phyloP scores from a whole-genome alignment of 2,329 filamentous ascomycete species.

The Nemania abortiva region DNA sequence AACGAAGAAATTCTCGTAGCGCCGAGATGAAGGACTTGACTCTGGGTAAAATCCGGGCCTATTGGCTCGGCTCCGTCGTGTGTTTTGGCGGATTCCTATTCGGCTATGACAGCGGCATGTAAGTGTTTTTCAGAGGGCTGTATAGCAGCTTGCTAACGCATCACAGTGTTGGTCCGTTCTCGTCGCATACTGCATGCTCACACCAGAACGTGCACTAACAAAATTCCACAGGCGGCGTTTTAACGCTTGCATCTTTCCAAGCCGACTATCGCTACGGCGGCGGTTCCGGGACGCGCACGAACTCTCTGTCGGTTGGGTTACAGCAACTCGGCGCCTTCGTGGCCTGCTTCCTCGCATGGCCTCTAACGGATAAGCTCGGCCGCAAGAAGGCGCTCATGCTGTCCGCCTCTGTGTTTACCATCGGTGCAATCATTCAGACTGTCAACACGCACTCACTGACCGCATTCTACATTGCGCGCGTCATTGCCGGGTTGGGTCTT shows the following conservation, averaged over 20 bases:
- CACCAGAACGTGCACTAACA: conserved; percentile 24
- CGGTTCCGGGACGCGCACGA: conserved; percentile 45
- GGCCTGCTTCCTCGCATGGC: conserved; percentile 52
- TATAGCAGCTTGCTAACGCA: conserved; percentile 30
- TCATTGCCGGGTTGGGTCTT: conserved; percentile 51
- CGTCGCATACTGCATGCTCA: background rate
- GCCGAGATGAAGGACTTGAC: conserved; percentile 46
- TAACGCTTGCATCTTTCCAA: conserved; percentile 49
- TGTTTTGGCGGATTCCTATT: conserved; percentile 64
- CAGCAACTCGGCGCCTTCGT: conserved; percentile 52
- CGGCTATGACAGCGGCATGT: conserved; percentile 59
- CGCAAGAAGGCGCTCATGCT: conserved; percentile 52
- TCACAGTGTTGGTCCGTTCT: conserved; percentile 45
- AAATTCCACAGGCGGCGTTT: conserved; percentile 48
- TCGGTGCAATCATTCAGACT: conserved; percentile 58
- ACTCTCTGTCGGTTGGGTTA: conserved; percentile 50
- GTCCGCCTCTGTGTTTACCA: conserved; percentile 57
- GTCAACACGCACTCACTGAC: conserved; percentile 56
- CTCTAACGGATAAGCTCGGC: conserved; percentile 49
- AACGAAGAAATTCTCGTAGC: conserved; percentile 13
- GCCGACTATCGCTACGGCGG: conserved; percentile 48
- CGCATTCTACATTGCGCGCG: conserved; percentile 51
- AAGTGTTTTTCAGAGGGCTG: conserved; percentile 34
- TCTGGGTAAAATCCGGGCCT: conserved; percentile 59
- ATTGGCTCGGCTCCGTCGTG: conserved; percentile 64